Conservation (phyloP, 768 basidiomycete species). For the Candolleomyces efflorescens region DNA sequence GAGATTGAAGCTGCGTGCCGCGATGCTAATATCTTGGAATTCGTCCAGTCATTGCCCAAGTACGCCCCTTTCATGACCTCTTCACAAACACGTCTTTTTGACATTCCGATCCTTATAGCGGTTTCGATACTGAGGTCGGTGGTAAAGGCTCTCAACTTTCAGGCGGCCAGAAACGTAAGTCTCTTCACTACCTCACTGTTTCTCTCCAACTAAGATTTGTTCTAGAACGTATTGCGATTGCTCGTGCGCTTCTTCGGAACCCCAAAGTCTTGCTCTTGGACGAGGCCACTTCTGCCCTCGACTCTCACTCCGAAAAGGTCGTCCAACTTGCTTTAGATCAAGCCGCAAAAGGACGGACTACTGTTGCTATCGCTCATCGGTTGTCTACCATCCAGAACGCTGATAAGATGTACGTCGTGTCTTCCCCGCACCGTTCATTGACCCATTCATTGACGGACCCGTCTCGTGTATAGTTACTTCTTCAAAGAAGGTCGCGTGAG, state of each 20-base stretch:
- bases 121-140: slow-evolving; percentile 89
- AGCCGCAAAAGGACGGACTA: slow-evolving; percentile 89
- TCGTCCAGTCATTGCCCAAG: slow-evolving; percentile 83
- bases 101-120: slow-evolving; percentile 35
- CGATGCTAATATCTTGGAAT: slow-evolving; percentile 90
- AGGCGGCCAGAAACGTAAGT: slow-evolving; percentile 81
- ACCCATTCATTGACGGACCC: slow-evolving; percentile 3
- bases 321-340: slow-evolving; percentile 92
- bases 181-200: no score
- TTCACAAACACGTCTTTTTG: not conserved
- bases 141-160: slow-evolving; percentile 87
- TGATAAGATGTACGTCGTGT: slow-evolving; percentile 69
- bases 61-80: slow-evolving; percentile 33
- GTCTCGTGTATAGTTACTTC: slow-evolving; percentile 60
- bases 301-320: slow-evolving; percentile 91
- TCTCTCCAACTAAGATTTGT: not conserved
- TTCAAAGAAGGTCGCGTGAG: slow-evolving; percentile 83
- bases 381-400: slow-evolving; percentile 91
- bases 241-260: slow-evolving; percentile 83
- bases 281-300: slow-evolving; percentile 89
- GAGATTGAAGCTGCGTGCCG: slow-evolving; percentile 75
- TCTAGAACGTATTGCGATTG: slow-evolving; percentile 72
- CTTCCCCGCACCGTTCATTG: not conserved
- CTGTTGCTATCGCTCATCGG: slow-evolving; percentile 93
- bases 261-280: slow-evolving; percentile 86